Evolutionary conservation across 164 flowering plant genomes (phyloP).

Genomic region (Piper longum): DNA sequence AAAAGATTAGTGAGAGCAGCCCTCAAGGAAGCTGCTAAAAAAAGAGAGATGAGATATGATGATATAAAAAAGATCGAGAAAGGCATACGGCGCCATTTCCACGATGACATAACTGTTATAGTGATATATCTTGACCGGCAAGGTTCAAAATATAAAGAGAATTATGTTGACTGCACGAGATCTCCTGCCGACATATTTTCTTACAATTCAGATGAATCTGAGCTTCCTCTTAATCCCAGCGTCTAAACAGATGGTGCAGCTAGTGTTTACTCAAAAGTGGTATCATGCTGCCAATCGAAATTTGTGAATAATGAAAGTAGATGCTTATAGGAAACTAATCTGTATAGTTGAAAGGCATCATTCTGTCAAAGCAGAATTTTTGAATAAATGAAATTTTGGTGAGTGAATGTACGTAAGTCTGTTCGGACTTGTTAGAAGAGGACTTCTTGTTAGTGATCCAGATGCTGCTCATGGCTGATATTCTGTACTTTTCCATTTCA

Average conservation of each 20-base stretch:
- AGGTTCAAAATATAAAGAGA: constrained; percentile 8
- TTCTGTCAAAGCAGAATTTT: not conserved
- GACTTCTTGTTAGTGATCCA: not conserved
- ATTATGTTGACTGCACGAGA: constrained; percentile 11
- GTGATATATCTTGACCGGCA: constrained; percentile 31
- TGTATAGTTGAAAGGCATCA: not conserved
- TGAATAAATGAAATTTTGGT: not conserved
- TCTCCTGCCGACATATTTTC: constrained; percentile 22
- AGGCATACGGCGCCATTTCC: constrained; percentile 33
- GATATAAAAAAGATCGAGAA: constrained; percentile 32
- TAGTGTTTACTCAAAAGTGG: not conserved
- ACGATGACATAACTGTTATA: constrained; percentile 35
- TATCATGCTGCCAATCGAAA: not conserved
- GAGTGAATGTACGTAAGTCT: constrained; percentile 1
- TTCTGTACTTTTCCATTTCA: too few relatives aligned
- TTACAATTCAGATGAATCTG: constrained; percentile 11
- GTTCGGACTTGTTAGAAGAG: not conserved
- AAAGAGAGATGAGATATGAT: constrained; percentile 34
- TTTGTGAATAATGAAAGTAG: constrained; percentile 1
- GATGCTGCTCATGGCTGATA: not conserved
- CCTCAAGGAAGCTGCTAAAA: constrained; percentile 28
- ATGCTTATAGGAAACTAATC: not conserved
- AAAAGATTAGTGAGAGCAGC: constrained; percentile 32
- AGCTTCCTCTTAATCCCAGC: not conserved
- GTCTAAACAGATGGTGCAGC: not conserved